Conservation (phyloP, 2,329 filamentous ascomycete genomes). For the Penicillium sp. region DNA sequence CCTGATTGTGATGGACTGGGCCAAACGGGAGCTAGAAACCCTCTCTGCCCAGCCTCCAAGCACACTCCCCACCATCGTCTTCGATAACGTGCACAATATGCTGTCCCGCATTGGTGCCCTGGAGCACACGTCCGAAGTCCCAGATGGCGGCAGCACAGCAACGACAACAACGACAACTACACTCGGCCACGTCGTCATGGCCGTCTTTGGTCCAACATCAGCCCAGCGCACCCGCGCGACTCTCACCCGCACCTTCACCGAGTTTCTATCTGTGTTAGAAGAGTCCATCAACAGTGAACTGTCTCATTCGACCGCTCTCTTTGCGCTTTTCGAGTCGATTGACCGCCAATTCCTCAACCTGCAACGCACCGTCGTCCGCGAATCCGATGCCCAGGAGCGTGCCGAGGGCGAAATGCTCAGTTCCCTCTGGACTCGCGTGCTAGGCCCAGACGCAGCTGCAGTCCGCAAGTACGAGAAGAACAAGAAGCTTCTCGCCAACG, state of each 20-base stretch:
- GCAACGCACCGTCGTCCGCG: conserved; percentile 79
- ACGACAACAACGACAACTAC: conserved; percentile 58
- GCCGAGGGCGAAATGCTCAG: conserved; percentile 79
- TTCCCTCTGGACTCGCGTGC: conserved; percentile 80
- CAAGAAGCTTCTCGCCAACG: conserved; percentile 72
- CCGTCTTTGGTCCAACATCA: conserved; percentile 76
- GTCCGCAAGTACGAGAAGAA: conserved; percentile 94
- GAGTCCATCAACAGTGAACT: conserved; percentile 86
- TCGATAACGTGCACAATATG: conserved; percentile 80
- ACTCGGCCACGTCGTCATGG: conserved; percentile 68
- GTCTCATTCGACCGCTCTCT: conserved; percentile 75
- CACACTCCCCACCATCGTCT: conserved; percentile 67
- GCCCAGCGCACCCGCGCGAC: conserved; percentile 79
- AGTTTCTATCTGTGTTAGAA: conserved; percentile 84
- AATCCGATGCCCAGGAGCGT: conserved; percentile 78
- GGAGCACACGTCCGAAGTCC: conserved; percentile 35
- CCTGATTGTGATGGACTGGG: conserved; percentile 95
- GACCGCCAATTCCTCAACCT: conserved; percentile 89
- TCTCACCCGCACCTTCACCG: conserved; percentile 82
- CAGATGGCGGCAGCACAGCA: conserved; percentile 24
- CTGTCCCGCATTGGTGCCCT: conserved; percentile 59
- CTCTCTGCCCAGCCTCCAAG: conserved; percentile 64
- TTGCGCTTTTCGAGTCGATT: conserved; percentile 87
- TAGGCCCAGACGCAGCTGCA: conserved; percentile 72
- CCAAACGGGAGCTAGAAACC: conserved; percentile 76